Conservation (phyloP, 208 protist species). For the Acanthamoeba castellanii region DNA sequence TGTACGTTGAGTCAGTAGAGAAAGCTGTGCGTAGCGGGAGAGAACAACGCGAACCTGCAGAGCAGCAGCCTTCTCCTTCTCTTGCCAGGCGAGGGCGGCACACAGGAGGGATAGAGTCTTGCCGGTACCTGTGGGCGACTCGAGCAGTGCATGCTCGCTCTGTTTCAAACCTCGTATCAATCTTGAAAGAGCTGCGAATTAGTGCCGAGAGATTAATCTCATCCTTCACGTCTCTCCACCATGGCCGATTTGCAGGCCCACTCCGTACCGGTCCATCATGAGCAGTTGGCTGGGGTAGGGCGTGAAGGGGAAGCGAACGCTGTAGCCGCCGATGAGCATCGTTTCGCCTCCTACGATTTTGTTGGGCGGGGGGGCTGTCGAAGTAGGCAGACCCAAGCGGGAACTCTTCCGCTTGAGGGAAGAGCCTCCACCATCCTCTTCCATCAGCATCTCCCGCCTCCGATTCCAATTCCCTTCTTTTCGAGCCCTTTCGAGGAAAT, state of each 20-base stretch:
- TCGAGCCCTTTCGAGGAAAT: background rate
- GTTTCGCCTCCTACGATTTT: background rate
- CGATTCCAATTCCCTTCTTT: background rate
- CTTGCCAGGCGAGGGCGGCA: slow-evolving; percentile 94
- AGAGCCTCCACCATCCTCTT: background rate
- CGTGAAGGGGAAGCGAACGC: slow-evolving; percentile 93
- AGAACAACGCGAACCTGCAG: background rate
- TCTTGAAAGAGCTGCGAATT: background rate
- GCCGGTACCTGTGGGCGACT: slow-evolving; percentile 98
- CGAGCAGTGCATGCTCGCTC: slow-evolving; percentile 95
- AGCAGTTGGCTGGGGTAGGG: slow-evolving; percentile 96
- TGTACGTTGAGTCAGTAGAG: background rate
- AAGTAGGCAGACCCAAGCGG: no score
- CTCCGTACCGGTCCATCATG: slow-evolving; percentile 93
- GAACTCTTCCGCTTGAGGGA: background rate
- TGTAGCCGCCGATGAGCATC: slow-evolving; percentile 80
- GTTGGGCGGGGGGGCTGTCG: no score
- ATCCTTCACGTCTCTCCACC: background rate
- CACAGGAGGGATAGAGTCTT: slow-evolving; percentile 98
- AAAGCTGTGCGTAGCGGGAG: background rate
- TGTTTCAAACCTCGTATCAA: slow-evolving; percentile 82
- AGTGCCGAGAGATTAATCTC: background rate
- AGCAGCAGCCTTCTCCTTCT: slow-evolving; percentile 36
- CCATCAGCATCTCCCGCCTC: background rate
- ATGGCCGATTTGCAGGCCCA: no score